Evolutionary conservation across 108 stramenopile species (phyloP).

Genomic region (Skeletonema costatum): DNA sequence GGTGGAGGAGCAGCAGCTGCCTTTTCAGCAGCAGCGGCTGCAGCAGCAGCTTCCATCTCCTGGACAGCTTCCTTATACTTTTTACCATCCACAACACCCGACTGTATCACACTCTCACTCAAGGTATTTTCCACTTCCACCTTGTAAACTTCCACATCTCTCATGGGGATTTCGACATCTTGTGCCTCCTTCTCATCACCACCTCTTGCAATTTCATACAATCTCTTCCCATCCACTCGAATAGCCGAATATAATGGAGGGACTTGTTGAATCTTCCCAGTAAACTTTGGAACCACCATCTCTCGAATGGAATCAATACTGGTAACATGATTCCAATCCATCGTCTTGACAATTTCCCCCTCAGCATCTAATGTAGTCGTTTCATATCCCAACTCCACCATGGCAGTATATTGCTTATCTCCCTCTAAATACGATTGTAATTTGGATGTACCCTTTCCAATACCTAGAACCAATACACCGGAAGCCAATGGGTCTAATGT

Average conservation of each 20-base stretch:
- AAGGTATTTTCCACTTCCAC: conserved; percentile 28
- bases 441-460: conserved; percentile 85
- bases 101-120: conserved; percentile 14
- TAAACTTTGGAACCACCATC: conserved; percentile 55
- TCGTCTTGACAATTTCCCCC: conserved; percentile 63
- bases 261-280: conserved; percentile 84
- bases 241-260: conserved; percentile 93
- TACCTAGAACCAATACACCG: conserved; percentile 93
- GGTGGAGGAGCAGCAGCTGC: neutral
- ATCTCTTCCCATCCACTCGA: conserved; percentile 77
- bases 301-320: conserved; percentile 22
- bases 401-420: conserved; percentile 79
- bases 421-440: conserved; percentile 81
- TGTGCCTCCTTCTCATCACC: conserved; percentile 30
- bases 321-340: conserved; percentile 64
- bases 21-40: conserved; percentile 4
- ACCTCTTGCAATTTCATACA: conserved; percentile 82
- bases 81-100: conserved; percentile 39
- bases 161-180: conserved; percentile 37
- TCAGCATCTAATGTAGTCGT: conserved; percentile 88
- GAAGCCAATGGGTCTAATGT: conserved; percentile 95
- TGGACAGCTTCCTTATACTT: conserved; percentile 26
- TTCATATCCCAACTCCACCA: conserved; percentile 74
- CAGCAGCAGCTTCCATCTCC: conserved; percentile 11
- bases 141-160: conserved; percentile 54